Evolutionary conservation across 352 stramenopile species (phyloP).

Genomic region (Peronospora tabacina): DNA sequence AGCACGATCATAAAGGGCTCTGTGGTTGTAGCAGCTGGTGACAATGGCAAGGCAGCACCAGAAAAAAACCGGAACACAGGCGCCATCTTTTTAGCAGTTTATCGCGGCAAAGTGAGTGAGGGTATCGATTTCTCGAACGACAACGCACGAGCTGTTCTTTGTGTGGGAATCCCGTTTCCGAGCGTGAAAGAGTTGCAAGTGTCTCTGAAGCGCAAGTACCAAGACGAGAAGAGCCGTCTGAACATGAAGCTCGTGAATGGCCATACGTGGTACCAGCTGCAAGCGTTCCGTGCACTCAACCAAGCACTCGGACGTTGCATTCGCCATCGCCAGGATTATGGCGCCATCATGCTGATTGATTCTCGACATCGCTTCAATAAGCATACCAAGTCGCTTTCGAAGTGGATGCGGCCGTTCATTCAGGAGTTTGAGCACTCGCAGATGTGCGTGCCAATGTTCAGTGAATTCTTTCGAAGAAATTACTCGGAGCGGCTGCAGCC

Average conservation of each 20-base stretch:
- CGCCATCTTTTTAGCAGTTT: slow-evolving; percentile 95
- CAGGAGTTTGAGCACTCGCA: slow-evolving; percentile 63
- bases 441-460: slow-evolving; percentile 52
- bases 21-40: not conserved
- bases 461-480: slow-evolving; percentile 62
- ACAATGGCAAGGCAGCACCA: not conserved
- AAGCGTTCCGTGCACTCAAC: slow-evolving; percentile 97
- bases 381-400: slow-evolving; percentile 60
- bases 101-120: slow-evolving; percentile 97
- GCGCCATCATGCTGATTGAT: slow-evolving; percentile 95
- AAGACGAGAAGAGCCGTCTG: slow-evolving; percentile 61
- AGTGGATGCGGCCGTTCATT: slow-evolving; percentile 73
- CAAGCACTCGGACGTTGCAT: slow-evolving; percentile 98
- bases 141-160: slow-evolving; percentile 93
- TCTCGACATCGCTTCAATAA: slow-evolving; percentile 62
- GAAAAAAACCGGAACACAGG: slow-evolving; percentile 42
- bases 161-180: slow-evolving; percentile 98
- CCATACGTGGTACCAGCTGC: slow-evolving; percentile 93
- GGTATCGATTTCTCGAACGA: slow-evolving; percentile 98
- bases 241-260: slow-evolving; percentile 66
- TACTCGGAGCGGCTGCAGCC: slow-evolving; percentile 30
- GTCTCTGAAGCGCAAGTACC: slow-evolving; percentile 70
- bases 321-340: slow-evolving; percentile 96
- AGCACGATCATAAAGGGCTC: slow-evolving; percentile 15
- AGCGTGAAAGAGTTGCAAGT: slow-evolving; percentile 91